Evolutionary conservation across 805 yeast genomes (phyloP).

Genomic region (Lipomyces spencermartinsiae): DNA sequence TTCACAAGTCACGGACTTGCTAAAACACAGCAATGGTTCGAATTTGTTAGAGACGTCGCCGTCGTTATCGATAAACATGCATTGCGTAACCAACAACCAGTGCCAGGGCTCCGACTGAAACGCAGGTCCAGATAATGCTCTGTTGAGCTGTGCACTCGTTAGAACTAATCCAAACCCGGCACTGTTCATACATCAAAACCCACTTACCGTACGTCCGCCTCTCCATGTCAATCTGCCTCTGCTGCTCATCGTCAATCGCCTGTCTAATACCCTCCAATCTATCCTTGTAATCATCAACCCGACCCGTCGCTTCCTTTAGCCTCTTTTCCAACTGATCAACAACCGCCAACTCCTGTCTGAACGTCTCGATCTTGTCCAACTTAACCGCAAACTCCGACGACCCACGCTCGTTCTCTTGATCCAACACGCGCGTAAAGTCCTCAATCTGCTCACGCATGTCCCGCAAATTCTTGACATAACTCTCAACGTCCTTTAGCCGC

Average conservation of each 20-base stretch:
- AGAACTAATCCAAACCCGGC: background rate
- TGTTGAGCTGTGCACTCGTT: slow-evolving; percentile 18
- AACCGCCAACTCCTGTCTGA: slow-evolving; percentile 17
- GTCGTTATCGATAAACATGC: background rate
- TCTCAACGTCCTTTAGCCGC: slow-evolving; percentile 6
- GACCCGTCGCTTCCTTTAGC: slow-evolving; percentile 13
- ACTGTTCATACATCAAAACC: background rate
- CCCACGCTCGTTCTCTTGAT: slow-evolving; percentile 14
- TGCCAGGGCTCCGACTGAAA: slow-evolving; percentile 9
- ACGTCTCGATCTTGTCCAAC: slow-evolving; percentile 24
- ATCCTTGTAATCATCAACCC: slow-evolving; percentile 19
- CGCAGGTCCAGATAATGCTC: slow-evolving; percentile 16
- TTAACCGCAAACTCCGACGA: slow-evolving; percentile 17
- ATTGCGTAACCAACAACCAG: slow-evolving; percentile 6
- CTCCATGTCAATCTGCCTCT: slow-evolving; percentile 19
- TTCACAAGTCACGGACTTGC: too few species aligned
- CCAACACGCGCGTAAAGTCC: slow-evolving; percentile 15
- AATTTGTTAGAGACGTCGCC: too few species aligned
- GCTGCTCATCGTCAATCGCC: slow-evolving; percentile 12
- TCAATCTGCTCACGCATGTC: slow-evolving; percentile 13
- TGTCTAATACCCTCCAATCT: slow-evolving; percentile 11
- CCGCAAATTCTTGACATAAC: background rate
- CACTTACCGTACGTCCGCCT: slow-evolving; percentile 12
- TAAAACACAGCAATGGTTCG: too few species aligned
- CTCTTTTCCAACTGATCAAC: slow-evolving; percentile 22